phyloP scores from a whole-genome alignment of 75 land plant genomes.

The Picea glauca region DNA sequence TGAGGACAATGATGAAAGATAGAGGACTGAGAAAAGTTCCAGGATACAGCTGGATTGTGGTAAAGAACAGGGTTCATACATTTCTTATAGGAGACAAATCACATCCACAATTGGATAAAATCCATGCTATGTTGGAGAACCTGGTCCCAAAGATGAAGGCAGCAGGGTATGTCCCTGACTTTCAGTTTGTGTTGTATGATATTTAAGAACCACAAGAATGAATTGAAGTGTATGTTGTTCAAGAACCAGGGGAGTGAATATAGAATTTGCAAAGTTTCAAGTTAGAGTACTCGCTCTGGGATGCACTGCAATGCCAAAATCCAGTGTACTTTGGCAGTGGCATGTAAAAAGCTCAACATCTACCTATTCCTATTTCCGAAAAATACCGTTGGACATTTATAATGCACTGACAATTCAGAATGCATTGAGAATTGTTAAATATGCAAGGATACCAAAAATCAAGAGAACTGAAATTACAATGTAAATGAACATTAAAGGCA shows the following conservation, averaged over 20 bases:
- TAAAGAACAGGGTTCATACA: not conserved
- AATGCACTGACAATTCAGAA: not conserved
- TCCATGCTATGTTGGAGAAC: not conserved
- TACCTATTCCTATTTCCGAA: not conserved
- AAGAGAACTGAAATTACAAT: not conserved
- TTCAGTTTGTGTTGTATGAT: slow-evolving; percentile 1
- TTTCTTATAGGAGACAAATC: slow-evolving; percentile 3
- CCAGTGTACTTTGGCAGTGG: not conserved
- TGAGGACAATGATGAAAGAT: slow-evolving; percentile 6
- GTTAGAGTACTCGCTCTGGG: not conserved
- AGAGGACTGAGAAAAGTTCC: slow-evolving; percentile 11
- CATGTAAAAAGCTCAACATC: not conserved
- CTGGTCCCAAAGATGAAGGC: not conserved
- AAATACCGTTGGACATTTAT: not conserved
- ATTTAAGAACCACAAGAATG: not conserved
- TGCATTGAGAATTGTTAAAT: not conserved
- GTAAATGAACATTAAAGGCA: not conserved
- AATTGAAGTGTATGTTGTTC: not conserved
- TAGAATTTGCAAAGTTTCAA: not conserved
- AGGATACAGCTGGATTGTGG: slow-evolving; percentile 9
- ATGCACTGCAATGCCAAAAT: not conserved
- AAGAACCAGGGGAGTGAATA: not conserved
- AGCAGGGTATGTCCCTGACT: not conserved
- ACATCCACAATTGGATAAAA: not conserved
- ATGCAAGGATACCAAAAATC: not conserved